Percentiles rank a stretch among this genome's conserved stretches.
These are phyloP conservation scores for Diaporthe aspalathi DNA, from an alignment of 2,329 filamentous ascomycete species.

Conservation along the genomic window DNA sequence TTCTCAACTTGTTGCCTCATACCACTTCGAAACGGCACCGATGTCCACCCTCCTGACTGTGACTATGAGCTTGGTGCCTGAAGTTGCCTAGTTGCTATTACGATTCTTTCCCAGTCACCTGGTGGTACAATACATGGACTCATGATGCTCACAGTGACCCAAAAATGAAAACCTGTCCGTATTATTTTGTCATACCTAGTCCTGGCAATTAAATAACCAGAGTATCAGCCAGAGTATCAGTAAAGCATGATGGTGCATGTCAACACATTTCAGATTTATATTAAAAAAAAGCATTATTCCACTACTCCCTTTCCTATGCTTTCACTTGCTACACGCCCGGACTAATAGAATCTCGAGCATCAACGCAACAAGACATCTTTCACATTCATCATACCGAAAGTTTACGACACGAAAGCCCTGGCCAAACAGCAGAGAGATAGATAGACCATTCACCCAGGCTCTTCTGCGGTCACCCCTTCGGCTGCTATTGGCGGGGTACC, in stretches of 20 bases:
- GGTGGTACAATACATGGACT: background rate
- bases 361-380: background rate
- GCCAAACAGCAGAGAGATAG: background rate
- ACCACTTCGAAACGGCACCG: background rate
- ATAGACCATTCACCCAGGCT: no score
- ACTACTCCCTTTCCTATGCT: background rate
- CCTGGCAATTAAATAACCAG: no score
- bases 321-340: background rate
- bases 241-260: no score
- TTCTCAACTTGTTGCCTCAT: background rate
- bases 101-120: background rate
- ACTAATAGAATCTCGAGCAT: background rate
- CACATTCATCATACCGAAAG: no score
- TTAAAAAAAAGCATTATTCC: background rate
- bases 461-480: conserved; percentile 30
- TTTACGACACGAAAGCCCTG: background rate
- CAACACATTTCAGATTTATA: background rate
- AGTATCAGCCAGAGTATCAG: background rate
- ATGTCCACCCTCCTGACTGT: background rate
- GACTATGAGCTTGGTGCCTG: background rate
- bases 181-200: background rate
- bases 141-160: no score
- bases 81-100: background rate
- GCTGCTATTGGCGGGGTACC: no score
- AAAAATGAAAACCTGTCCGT: no score